Conservation (phyloP, 495 filamentous ascomycete species). For the Podospora comata region DNA sequence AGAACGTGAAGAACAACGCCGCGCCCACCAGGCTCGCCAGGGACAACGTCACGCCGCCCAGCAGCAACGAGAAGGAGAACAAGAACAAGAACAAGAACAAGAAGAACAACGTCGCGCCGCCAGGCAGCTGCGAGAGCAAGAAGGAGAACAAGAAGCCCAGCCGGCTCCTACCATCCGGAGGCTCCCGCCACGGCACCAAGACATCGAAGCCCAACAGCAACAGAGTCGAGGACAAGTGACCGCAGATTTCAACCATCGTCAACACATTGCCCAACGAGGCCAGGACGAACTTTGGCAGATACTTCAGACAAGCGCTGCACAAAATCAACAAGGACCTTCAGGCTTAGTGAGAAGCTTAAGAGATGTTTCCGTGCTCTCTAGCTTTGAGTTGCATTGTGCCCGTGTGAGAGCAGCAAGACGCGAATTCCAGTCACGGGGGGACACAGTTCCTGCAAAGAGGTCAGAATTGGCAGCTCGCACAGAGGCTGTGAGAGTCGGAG, state of each 20-base stretch:
- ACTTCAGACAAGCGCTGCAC: neutral
- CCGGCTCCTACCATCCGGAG: too few relatives aligned
- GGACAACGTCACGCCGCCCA: neutral
- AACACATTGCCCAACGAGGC: neutral
- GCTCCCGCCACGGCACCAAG: too few relatives aligned
- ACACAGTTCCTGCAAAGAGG: neutral
- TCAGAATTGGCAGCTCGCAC: neutral
- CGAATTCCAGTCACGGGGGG: neutral
- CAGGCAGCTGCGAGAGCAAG: neutral
- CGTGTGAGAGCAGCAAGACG: neutral
- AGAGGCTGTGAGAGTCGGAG: neutral
- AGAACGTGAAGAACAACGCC: neutral
- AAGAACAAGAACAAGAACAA: neutral
- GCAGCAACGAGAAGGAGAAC: neutral
- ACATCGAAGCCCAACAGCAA: too few relatives aligned
- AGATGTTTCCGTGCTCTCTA: too few relatives aligned
- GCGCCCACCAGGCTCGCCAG: neutral
- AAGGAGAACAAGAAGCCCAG: neutral
- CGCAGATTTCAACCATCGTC: too few relatives aligned
- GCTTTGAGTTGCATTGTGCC: neutral
- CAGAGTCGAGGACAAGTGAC: too few relatives aligned
- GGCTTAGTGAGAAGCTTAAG: too few relatives aligned
- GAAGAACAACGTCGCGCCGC: neutral
- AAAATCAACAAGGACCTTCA: neutral
- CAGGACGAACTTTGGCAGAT: neutral